phyloP scores from a whole-genome alignment of 129 eudicot species.

The Mikania micrantha region DNA sequence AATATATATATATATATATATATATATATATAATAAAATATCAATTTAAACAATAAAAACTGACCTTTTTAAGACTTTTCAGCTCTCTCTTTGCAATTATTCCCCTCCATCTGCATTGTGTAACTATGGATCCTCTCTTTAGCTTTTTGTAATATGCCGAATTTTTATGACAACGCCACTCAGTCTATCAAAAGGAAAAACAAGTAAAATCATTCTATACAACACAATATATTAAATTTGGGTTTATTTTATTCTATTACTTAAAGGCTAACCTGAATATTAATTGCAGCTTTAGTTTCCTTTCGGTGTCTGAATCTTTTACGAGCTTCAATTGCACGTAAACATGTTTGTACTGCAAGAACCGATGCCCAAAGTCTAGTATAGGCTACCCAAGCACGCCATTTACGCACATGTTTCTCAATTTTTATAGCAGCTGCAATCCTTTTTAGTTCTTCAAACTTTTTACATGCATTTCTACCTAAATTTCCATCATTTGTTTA shows the following conservation, averaged over 20 bases:
- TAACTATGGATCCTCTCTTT: slow-evolving; percentile 55
- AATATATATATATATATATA: too few species aligned
- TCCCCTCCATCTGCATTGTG: slow-evolving; percentile 96
- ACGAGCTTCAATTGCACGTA: slow-evolving; percentile 80
- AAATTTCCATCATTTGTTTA: slow-evolving; percentile 8
- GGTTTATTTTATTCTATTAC: neutral
- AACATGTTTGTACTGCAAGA: slow-evolving; percentile 61
- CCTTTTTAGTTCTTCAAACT: slow-evolving; percentile 44
- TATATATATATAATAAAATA: too few species aligned
- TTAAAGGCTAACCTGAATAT: slow-evolving; percentile 54
- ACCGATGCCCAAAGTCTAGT: slow-evolving; percentile 48
- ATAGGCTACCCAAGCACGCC: slow-evolving; percentile 63
- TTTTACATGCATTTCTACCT: slow-evolving; percentile 67
- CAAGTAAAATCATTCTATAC: neutral
- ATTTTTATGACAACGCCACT: slow-evolving; percentile 82
- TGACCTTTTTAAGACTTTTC: slow-evolving; percentile 77
- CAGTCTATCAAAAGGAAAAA: slow-evolving; percentile 35
- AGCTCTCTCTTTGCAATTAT: slow-evolving; percentile 65
- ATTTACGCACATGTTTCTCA: slow-evolving; percentile 51
- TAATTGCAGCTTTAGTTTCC: slow-evolving; percentile 74
- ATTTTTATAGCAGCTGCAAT: slow-evolving; percentile 74
- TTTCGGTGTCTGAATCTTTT: slow-evolving; percentile 47
- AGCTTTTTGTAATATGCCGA: slow-evolving; percentile 57
- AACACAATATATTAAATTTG: neutral
- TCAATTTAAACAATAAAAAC: neutral